Evolutionary conservation across 345 rosid species (phyloP), one percentile per base, ranked within the genome.

Genomic region (Barbarea vulgaris): DNA sequence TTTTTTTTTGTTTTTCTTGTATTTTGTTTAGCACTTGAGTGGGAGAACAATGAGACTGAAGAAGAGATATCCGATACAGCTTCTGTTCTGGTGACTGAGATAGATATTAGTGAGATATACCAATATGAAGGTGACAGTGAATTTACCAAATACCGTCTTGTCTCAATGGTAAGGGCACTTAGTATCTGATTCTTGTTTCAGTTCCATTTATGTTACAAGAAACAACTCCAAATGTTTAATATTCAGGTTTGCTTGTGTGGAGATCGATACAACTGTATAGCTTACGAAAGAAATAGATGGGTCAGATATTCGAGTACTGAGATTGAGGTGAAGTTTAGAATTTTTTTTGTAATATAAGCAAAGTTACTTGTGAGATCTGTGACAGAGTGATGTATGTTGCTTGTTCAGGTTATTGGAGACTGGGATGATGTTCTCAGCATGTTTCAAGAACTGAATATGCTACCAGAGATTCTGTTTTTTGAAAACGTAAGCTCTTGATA

Each of bases 21-120:
- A 31, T 18, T 2, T 28, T 54, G 11, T 55, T 55, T 24, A 56
- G 72, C 47, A 22, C 52, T 74, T 46, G 4, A 74, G n/a, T 74
- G 78, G 78, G 50, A 56, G 78, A 31, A 65, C 51, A 74, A 56
- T 74, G 78, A 65, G 33, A 54, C 66, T 47, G 33, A 13, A 33
- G 17, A 56, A 36, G 72, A 74, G 22, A 74, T 74, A 34, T 9
- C 2, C 2, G 12, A 19, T 9, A 74, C 72, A 27, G n/a, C 17
- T 64, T 44, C 31, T 24, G n/a, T 34, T 47, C 39, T 66, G 31
- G 30, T 11, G 9, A 56, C 72, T 31, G 59, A 66, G 13, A 65
- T 74, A 0, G 78, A 74, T 66, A 56, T 74, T 17, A 47, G 30
- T 46, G n/a, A 0, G 2, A 63, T 73, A 13, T 73, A 19, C 46